Conservation (phyloP, 305 asterid genomes). For the Fraxinus velutina region DNA sequence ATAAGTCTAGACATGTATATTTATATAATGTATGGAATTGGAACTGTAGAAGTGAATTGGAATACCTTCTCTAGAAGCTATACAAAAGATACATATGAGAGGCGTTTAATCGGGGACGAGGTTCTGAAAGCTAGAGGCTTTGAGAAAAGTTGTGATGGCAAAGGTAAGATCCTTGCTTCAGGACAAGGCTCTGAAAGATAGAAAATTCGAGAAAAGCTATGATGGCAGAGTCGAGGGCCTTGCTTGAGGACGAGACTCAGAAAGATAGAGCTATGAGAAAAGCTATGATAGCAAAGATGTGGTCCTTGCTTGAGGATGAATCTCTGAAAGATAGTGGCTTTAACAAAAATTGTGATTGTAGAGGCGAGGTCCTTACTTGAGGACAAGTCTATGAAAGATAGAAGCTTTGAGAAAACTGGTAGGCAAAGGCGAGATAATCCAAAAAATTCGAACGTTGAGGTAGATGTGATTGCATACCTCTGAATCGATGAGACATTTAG, state of each 20-base stretch:
- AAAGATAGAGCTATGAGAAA: background rate
- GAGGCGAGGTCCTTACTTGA: background rate
- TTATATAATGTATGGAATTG: background rate
- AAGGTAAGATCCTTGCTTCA: background rate
- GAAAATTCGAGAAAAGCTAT: background rate
- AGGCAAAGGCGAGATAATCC: background rate
- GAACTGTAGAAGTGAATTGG: background rate
- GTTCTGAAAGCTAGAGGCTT: background rate
- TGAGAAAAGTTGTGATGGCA: background rate
- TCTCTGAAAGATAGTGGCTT: background rate
- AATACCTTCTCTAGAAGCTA: background rate
- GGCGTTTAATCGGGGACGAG: background rate
- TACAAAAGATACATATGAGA: background rate
- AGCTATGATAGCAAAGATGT: background rate
- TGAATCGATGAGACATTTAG: background rate
- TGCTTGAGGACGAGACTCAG: background rate
- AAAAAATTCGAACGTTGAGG: background rate
- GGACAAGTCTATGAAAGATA: background rate
- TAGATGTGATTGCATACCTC: background rate
- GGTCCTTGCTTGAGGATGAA: background rate
- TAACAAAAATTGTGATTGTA: background rate
- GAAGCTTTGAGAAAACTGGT: background rate
- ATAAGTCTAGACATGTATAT: background rate
- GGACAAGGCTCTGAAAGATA: background rate
- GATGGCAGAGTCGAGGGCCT: background rate